Conservation (phyloP, 2,329 filamentous ascomycete species). For the Alternaria triticimaculans region DNA sequence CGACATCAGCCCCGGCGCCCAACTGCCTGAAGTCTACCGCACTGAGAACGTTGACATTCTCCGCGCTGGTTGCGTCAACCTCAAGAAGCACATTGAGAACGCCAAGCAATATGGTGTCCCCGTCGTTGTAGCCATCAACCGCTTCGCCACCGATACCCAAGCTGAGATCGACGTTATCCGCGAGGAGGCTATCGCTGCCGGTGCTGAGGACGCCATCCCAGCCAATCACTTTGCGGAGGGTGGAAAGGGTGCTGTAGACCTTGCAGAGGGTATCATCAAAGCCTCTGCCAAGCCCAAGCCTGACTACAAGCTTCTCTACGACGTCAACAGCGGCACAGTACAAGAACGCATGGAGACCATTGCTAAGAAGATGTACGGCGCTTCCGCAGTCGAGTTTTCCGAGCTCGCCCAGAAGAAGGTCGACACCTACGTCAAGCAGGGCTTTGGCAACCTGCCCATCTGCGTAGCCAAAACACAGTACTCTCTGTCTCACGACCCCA, state of each 20-base stretch:
- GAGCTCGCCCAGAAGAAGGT: slow-evolving; percentile 96
- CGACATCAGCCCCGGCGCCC: slow-evolving; percentile 85
- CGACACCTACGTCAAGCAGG: slow-evolving; percentile 90
- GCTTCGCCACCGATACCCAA: slow-evolving; percentile 90
- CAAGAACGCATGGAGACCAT: slow-evolving; percentile 92
- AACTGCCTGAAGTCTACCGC: slow-evolving; percentile 86
- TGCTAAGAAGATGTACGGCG: slow-evolving; percentile 93
- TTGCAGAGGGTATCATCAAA: slow-evolving; percentile 84
- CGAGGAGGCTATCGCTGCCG: slow-evolving; percentile 89
- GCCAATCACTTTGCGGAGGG: slow-evolving; percentile 98
- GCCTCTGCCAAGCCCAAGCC: slow-evolving; percentile 78
- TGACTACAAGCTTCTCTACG: slow-evolving; percentile 86
- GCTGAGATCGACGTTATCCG: slow-evolving; percentile 88
- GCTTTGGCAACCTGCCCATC: slow-evolving; percentile 90
- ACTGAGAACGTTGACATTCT: slow-evolving; percentile 94
- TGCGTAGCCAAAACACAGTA: slow-evolving; percentile 99
- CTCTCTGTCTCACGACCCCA: slow-evolving; percentile 89
- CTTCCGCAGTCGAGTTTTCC: slow-evolving; percentile 86
- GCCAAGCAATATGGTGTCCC: slow-evolving; percentile 89
- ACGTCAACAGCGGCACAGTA: slow-evolving; percentile 70
- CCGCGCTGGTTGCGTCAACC: slow-evolving; percentile 87
- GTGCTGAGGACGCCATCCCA: slow-evolving; percentile 90
- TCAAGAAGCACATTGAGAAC: slow-evolving; percentile 94
- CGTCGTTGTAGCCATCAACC: slow-evolving; percentile 96
- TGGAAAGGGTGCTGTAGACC: slow-evolving; percentile 85